Conservation (phyloP, 345 rosid species). For the Eucalyptus tenuipes region DNA sequence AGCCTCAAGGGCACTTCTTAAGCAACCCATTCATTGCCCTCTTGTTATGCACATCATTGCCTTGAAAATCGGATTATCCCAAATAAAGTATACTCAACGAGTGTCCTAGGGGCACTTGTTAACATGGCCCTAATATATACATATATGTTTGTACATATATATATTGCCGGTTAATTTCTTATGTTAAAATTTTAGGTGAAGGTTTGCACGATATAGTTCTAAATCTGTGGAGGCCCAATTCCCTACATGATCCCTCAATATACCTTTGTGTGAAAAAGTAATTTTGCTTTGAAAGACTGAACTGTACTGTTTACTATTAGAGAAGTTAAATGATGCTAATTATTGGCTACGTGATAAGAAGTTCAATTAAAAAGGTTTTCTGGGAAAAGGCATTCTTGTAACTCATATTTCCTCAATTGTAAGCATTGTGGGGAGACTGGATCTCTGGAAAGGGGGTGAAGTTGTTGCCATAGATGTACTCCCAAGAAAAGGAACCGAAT, state of each 20-base stretch:
- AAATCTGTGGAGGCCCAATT: not conserved
- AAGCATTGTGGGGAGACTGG: not conserved
- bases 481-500: not conserved
- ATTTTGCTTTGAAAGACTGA: not conserved
- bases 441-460: not conserved
- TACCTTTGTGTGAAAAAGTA: not conserved
- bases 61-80: not conserved
- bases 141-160: not conserved
- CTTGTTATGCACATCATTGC: not conserved
- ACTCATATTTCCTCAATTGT: not conserved
- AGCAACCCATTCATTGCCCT: not conserved
- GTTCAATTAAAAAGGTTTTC: not conserved
- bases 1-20: not conserved
- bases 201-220: not conserved
- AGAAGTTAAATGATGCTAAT: not conserved
- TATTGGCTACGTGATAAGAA: not conserved
- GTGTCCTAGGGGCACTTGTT: not conserved
- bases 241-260: not conserved
- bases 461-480: not conserved
- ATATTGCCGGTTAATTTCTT: not conserved
- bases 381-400: not conserved
- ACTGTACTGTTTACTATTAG: not conserved
- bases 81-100: not conserved
- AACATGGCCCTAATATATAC: not conserved
- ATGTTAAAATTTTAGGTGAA: not conserved